Percentiles rank a stretch among this genome's conserved stretches.
phyloP scores from a whole-genome alignment of 164 flowering plant species.

The Berberis thunbergii region DNA sequence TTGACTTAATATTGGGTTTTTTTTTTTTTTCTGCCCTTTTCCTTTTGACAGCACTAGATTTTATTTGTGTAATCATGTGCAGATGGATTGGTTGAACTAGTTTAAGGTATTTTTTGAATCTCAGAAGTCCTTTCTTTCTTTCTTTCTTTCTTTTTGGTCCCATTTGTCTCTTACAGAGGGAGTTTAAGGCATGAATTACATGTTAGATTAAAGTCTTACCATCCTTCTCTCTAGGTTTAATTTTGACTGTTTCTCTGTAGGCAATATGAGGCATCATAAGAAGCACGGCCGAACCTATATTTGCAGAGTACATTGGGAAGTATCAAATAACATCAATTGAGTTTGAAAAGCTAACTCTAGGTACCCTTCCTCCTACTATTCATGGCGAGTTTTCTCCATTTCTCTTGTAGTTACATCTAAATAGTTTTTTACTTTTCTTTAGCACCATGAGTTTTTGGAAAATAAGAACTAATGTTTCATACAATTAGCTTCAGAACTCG shows the following conservation, averaged over 20 bases:
- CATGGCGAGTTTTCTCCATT: constrained; percentile 35
- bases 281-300: neutral
- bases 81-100: constrained; percentile 92
- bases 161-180: too few species aligned
- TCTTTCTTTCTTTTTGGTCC: too few species aligned
- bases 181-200: too few species aligned
- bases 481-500: too few species aligned
- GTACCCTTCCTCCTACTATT: constrained; percentile 16
- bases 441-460: too few species aligned
- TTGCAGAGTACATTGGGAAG: neutral
- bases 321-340: neutral
- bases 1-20: too few species aligned
- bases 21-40: constrained; percentile 23
- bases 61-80: constrained; percentile 8
- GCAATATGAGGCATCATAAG: constrained; percentile 32
- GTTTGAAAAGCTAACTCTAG: too few species aligned
- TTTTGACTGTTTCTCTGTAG: constrained; percentile 14
- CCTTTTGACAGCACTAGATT: neutral
- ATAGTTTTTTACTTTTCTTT: too few species aligned
- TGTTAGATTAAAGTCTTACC: neutral
- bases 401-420: neutral
- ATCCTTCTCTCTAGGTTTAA: neutral
- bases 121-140: neutral
- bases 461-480: too few species aligned
- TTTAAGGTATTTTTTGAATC: constrained; percentile 36